phyloP scores from a whole-genome alignment of 2,329 filamentous ascomycete genomes.

The Penicillium sp. region DNA sequence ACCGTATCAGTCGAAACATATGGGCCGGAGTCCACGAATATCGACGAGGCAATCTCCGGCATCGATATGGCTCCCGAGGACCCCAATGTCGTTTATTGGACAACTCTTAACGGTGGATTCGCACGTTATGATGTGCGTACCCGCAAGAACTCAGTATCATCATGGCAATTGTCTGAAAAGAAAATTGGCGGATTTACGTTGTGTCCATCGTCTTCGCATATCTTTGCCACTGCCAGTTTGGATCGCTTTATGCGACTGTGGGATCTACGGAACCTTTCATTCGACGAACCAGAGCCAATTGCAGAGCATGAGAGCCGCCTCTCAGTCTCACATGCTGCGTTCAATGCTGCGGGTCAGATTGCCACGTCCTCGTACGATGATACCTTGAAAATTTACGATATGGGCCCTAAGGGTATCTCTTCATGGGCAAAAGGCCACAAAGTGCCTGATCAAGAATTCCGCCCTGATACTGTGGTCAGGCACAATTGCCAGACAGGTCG shows the following conservation, averaged over 20 bases:
- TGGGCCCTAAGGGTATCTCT: conserved; percentile 57
- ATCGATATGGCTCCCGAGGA: conserved; percentile 74
- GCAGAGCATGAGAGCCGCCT: conserved; percentile 80
- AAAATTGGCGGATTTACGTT: conserved; percentile 95
- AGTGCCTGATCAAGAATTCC: conserved; percentile 63
- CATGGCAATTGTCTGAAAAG: conserved; percentile 79
- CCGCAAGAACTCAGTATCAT: conserved; percentile 56
- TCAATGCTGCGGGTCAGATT: conserved; percentile 79
- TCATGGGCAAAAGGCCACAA: conserved; percentile 61
- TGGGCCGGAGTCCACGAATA: conserved; percentile 66
- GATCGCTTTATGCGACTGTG: conserved; percentile 89
- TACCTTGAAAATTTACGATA: conserved; percentile 88
- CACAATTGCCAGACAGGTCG: conserved; percentile 97
- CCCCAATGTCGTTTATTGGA: conserved; percentile 78
- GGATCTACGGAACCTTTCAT: conserved; percentile 77
- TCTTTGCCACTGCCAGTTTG: conserved; percentile 84
- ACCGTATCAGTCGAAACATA: conserved; percentile 79
- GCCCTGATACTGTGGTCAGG: conserved; percentile 66
- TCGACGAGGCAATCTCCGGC: conserved; percentile 78
- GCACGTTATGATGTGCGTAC: conserved; percentile 78
- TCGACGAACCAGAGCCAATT: conserved; percentile 65
- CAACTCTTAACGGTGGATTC: conserved; percentile 77
- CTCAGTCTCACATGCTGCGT: conserved; percentile 89
- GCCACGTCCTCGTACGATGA: conserved; percentile 95
- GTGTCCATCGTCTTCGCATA: conserved; percentile 75